phyloP scores from a whole-genome alignment of 495 filamentous ascomycete genomes.

The Thermothielavioides terrestris region DNA sequence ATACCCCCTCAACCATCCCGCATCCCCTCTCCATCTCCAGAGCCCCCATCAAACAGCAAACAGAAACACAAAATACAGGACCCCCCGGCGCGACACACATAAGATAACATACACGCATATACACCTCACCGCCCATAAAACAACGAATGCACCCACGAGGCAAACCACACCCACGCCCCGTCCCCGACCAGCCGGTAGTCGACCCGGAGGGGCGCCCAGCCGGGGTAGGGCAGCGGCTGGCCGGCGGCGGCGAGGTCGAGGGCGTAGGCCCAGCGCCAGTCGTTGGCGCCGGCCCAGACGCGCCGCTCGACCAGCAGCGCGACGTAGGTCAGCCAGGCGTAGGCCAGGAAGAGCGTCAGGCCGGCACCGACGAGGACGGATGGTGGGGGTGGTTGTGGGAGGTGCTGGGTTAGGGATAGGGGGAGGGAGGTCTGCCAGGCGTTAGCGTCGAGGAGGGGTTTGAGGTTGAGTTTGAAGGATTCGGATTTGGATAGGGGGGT shows the following conservation, averaged over 20 bases:
- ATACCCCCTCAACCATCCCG: too few species aligned
- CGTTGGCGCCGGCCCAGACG: slow-evolving; percentile 14
- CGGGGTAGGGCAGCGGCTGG: slow-evolving; percentile 1
- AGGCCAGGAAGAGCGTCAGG: neutral
- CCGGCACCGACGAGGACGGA: slow-evolving; percentile 4
- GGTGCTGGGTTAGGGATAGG: neutral
- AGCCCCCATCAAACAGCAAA: too few species aligned
- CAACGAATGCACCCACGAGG: neutral
- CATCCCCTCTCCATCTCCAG: too few species aligned
- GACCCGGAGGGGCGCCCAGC: slow-evolving; percentile 8
- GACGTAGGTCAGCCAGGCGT: slow-evolving; percentile 5
- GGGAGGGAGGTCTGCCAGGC: neutral
- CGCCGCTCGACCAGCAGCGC: slow-evolving; percentile 14
- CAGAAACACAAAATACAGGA: too few species aligned
- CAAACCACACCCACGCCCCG: neutral
- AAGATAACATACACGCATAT: too few species aligned
- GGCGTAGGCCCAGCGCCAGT: slow-evolving; percentile 13
- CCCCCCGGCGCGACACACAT: too few species aligned
- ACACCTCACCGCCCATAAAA: neutral
- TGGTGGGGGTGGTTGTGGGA: neutral
- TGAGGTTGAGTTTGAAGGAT: neutral
- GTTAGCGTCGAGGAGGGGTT: too few species aligned
- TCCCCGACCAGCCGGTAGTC: slow-evolving; percentile 13
- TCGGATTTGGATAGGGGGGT: neutral
- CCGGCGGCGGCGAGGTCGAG: slow-evolving; percentile 1